Percentiles rank a stretch among this genome's conserved stretches.
Evolutionary conservation across 2,329 filamentous ascomycete genomes (phyloP).

Genomic region (Malbranchea zuffiana): DNA sequence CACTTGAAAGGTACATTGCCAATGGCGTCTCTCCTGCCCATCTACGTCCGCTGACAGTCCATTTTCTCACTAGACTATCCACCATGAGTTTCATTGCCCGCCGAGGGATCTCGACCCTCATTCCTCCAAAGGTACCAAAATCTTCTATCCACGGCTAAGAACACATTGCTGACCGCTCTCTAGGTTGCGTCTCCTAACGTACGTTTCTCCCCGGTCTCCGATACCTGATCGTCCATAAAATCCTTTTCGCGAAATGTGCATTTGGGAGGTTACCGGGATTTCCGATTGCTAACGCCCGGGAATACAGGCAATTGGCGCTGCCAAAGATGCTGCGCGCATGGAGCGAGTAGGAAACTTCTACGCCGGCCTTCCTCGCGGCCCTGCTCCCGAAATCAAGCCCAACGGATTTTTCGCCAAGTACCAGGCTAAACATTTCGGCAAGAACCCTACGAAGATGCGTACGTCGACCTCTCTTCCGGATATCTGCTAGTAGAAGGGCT

Average conservation of each 20-base stretch:
- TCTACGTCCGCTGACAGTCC: slow-evolving; percentile 15
- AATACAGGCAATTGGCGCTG: slow-evolving; percentile 78
- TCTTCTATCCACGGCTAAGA: slow-evolving; percentile 11
- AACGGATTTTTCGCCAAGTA: slow-evolving; percentile 80
- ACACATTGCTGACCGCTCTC: slow-evolving; percentile 30
- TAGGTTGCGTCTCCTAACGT: slow-evolving; percentile 78
- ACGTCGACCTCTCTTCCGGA: slow-evolving; percentile 38
- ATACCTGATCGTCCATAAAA: no score
- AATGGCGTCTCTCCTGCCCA: not conserved
- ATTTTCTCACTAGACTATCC: slow-evolving; percentile 28
- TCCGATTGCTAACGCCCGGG: not conserved
- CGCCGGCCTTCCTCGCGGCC: slow-evolving; percentile 89
- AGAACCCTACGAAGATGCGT: slow-evolving; percentile 84
- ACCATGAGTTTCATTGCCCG: slow-evolving; percentile 89
- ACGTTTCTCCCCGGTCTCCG: slow-evolving; percentile 39
- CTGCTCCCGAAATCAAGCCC: slow-evolving; percentile 71
- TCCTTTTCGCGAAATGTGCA: no score
- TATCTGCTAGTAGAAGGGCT: slow-evolving; percentile 3
- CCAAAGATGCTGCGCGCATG: slow-evolving; percentile 94
- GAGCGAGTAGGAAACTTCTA: slow-evolving; percentile 97
- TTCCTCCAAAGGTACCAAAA: slow-evolving; percentile 82
- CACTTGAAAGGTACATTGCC: slow-evolving; percentile 3
- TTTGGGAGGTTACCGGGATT: no score
- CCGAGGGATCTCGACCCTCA: slow-evolving; percentile 92
- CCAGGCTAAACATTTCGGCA: slow-evolving; percentile 80